Conservation (phyloP, 1,284 basidiomycete species). For the Microbotryomycetes sp. region DNA sequence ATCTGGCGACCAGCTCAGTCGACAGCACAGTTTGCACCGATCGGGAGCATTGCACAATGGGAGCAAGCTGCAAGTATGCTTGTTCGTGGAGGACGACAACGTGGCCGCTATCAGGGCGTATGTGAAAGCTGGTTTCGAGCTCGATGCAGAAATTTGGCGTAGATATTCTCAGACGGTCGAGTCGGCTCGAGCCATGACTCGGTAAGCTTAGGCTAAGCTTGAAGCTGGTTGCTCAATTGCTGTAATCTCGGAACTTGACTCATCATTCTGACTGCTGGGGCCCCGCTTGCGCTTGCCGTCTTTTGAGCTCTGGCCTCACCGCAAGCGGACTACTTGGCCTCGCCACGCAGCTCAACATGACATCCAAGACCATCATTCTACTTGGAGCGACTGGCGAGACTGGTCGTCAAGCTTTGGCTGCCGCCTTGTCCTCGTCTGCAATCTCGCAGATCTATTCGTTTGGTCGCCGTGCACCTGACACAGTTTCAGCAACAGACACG, state of each 20-base stretch:
- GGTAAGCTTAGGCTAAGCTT: too few relatives aligned
- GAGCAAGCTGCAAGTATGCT: constrained; percentile 14
- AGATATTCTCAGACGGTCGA: too few relatives aligned
- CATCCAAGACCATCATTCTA: constrained; percentile 47
- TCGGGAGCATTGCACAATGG: background rate
- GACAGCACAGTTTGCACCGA: background rate
- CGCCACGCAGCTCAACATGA: too few relatives aligned
- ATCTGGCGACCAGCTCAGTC: too few relatives aligned
- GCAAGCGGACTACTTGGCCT: too few relatives aligned
- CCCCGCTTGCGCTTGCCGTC: too few relatives aligned
- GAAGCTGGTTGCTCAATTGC: too few relatives aligned
- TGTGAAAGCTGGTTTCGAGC: constrained; percentile 4
- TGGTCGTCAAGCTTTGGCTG: constrained; percentile 53
- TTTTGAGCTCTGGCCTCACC: too few relatives aligned
- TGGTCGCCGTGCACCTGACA: constrained; percentile 54
- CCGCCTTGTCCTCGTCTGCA: constrained; percentile 52
- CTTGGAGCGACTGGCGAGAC: constrained; percentile 60
- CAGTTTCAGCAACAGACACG: constrained; percentile 42
- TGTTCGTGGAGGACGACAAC: constrained; percentile 13
- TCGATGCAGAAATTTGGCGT: constrained; percentile 4
- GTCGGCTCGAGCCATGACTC: too few relatives aligned
- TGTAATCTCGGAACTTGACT: too few relatives aligned
- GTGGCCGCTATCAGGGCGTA: constrained; percentile 3
- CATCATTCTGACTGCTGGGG: too few relatives aligned
- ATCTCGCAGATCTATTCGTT: constrained; percentile 59